phyloP scores from a whole-genome alignment of 805 yeast genomes.

The Grigorovia humatica region DNA sequence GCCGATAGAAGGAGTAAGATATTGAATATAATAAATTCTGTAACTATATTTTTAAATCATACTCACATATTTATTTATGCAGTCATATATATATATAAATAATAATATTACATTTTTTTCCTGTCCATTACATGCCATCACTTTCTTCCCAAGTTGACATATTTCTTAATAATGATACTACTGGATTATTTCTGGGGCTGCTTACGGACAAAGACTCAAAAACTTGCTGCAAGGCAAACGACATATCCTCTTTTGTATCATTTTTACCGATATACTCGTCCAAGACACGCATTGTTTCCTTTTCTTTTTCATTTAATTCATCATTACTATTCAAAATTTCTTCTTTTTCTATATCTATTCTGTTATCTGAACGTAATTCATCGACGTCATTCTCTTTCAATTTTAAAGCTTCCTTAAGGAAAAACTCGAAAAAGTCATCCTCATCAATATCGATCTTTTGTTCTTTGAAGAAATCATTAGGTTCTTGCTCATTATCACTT shows the following conservation, averaged over 20 bases:
- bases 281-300: not conserved
- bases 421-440: conserved; percentile 61
- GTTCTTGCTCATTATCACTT: conserved; percentile 14
- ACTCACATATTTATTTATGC: no score
- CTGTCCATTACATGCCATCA: not conserved
- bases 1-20: not conserved
- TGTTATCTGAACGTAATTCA: conserved; percentile 23
- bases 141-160: not conserved
- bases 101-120: not conserved
- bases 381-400: conserved; percentile 38
- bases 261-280: conserved; percentile 1
- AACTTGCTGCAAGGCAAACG: conserved; percentile 6
- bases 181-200: conserved; percentile 8
- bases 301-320: conserved; percentile 3
- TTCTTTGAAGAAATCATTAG: conserved; percentile 20
- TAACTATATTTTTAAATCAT: not conserved
- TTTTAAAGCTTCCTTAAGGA: conserved; percentile 44
- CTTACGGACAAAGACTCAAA: conserved; percentile 7
- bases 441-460: conserved; percentile 43
- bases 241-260: conserved; percentile 1
- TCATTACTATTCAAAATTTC: conserved; percentile 5
- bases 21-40: not conserved
- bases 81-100: no score
- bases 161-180: conserved; percentile 9
- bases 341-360: conserved; percentile 11